These are phyloP conservation scores for Hemerocallis citrina DNA, from an alignment of 106 monocot species.

Conservation along the genomic window DNA sequence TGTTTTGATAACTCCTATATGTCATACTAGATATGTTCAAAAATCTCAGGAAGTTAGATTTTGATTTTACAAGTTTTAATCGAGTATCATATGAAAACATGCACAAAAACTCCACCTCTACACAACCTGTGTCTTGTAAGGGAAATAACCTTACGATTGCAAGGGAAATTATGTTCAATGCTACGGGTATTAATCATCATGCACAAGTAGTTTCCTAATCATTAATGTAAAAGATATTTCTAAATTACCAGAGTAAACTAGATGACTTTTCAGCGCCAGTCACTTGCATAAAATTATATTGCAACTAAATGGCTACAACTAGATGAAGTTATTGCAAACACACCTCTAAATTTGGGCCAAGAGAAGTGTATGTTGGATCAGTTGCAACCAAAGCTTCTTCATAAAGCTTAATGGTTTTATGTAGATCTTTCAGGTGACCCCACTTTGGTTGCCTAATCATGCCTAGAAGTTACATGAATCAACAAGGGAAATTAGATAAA, in stretches of 20 bases:
- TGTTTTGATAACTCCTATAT: too few species aligned
- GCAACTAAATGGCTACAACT: not conserved
- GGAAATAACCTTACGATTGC: too few species aligned
- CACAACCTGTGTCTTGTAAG: too few species aligned
- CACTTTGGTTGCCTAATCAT: constrained; percentile 88
- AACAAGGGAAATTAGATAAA: too few species aligned
- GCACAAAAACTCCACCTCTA: too few species aligned
- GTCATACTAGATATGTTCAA: too few species aligned
- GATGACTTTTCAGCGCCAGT: not conserved
- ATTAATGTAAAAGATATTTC: not conserved
- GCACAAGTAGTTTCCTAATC: not conserved
- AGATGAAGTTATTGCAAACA: not conserved
- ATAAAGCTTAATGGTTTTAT: constrained; percentile 81
- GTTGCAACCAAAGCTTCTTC: constrained; percentile 62
- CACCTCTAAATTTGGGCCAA: constrained; percentile 83
- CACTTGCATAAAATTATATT: not conserved
- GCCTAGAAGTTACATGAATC: not conserved
- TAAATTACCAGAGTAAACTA: not conserved
- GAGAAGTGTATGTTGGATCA: constrained; percentile 60
- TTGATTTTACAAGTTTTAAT: too few species aligned
- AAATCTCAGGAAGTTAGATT: too few species aligned
- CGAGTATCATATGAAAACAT: too few species aligned
- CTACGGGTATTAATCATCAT: not conserved
- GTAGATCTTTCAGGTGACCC: constrained; percentile 88
- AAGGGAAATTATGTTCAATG: not conserved